These are phyloP conservation scores for Zanthoxylum bungeanum DNA, from an alignment of 345 rosid genomes.

Conservation along the genomic window DNA sequence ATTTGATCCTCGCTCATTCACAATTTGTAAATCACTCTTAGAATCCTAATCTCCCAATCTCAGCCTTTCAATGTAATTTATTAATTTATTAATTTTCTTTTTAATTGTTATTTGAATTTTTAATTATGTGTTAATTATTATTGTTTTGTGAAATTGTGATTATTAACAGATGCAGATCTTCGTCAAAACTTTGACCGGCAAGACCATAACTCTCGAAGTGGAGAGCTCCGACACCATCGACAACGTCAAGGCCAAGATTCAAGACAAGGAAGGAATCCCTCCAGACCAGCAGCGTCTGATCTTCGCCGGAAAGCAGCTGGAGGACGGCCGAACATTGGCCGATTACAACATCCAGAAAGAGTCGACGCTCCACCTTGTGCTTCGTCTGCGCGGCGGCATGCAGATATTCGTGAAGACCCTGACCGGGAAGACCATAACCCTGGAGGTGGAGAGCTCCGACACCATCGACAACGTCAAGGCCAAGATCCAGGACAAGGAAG, in stretches of 20 bases:
- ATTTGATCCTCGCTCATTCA: rapidly evolving
- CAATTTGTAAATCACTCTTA: too few species aligned
- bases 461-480: conserved; percentile 20
- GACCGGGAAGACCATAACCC: conserved; percentile 17
- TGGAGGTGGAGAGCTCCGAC: conserved; percentile 21
- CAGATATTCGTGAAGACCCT: conserved; percentile 16
- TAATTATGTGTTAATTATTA: background rate
- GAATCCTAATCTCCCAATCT: background rate
- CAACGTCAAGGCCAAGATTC: conserved; percentile 15
- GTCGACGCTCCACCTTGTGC: conserved; percentile 25
- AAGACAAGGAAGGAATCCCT: conserved; percentile 27
- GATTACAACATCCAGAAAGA: conserved; percentile 40
- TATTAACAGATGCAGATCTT: conserved; percentile 17
- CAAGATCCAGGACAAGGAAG: conserved; percentile 19
- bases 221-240: conserved; percentile 23
- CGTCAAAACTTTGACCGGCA: conserved; percentile 15
- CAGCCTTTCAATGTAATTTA: background rate
- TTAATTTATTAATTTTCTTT: background rate
- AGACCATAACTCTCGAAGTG: conserved; percentile 17
- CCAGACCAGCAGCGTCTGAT: conserved; percentile 36
- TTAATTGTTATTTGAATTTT: background rate
- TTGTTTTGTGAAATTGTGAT: background rate
- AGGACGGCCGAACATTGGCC: conserved; percentile 30
- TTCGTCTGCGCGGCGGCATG: conserved; percentile 33
- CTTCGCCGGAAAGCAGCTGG: conserved; percentile 24